Percentiles rank a stretch among this genome's conserved stretches.
Conservation (phyloP, 2,329 filamentous ascomycete genomes). For the Stemphylium lycopersici region DNA sequence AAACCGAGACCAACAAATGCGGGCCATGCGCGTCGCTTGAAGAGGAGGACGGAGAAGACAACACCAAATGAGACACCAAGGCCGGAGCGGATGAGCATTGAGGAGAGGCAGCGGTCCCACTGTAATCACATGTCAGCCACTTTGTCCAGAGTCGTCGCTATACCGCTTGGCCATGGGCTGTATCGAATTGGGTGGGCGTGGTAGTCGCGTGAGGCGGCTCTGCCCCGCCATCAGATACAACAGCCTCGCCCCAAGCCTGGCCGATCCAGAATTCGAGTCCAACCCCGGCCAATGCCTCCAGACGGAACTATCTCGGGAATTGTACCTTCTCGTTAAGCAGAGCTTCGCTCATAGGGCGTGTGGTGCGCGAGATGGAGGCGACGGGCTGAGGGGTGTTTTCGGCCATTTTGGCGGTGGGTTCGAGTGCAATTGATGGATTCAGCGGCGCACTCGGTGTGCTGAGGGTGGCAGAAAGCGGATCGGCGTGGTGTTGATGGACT, state of each 20-base stretch:
- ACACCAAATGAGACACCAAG: conserved; percentile 97
- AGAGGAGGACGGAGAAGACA: conserved; percentile 96
- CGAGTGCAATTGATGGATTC: conserved; percentile 36
- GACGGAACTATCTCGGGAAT: neutral
- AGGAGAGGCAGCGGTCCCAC: conserved; percentile 99
- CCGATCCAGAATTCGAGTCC: neutral
- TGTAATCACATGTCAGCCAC: conserved; percentile 51
- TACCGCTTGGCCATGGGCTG: conserved; percentile 3
- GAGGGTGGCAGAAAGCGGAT: conserved; percentile 12
- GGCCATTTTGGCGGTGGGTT: conserved; percentile 57
- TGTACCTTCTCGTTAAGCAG: conserved; percentile 98
- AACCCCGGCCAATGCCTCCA: neutral
- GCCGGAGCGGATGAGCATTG: conserved; percentile 93
- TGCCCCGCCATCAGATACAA: conserved; percentile 1
- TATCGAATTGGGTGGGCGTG: neutral
- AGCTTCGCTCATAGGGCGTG: conserved; percentile 90
- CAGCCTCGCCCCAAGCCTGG: neutral
- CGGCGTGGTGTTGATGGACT: conserved; percentile 33
- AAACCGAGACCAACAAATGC: conserved; percentile 95
- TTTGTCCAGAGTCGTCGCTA: neutral
- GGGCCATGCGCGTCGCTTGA: conserved; percentile 97
- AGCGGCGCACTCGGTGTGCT: conserved; percentile 26
- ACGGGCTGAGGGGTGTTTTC: conserved; percentile 62
- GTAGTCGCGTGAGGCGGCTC: conserved; percentile 20
- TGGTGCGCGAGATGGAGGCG: conserved; percentile 70